phyloP scores from a whole-genome alignment of 2,329 filamentous ascomycete species.

The Fusarium bactridioides region DNA sequence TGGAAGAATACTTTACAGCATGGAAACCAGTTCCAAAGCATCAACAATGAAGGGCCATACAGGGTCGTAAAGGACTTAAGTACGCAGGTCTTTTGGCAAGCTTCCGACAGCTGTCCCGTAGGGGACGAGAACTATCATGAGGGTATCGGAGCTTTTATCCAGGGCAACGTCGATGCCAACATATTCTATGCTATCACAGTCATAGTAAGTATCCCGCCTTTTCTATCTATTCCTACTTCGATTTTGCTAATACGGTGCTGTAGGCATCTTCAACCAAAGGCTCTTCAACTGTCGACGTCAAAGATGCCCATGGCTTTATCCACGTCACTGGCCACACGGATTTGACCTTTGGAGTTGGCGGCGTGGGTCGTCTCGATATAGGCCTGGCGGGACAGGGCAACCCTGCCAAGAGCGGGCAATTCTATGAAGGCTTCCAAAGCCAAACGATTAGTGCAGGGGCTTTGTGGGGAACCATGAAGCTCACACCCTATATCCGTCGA shows the following conservation, averaged over 20 bases:
- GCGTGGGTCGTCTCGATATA: neutral
- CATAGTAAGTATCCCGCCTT: neutral
- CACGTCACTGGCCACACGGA: neutral
- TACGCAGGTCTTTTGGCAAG: neutral
- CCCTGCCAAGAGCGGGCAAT: neutral
- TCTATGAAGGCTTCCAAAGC: too few species aligned
- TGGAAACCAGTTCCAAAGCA: too few species aligned
- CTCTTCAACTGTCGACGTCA: neutral
- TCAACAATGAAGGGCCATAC: too few species aligned
- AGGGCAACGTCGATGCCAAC: neutral
- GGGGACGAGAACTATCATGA: too few species aligned
- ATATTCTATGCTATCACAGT: neutral
- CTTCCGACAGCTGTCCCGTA: too few species aligned
- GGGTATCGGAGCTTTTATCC: neutral
- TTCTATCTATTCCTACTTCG: too few species aligned
- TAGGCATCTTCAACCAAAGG: neutral
- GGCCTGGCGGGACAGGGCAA: neutral
- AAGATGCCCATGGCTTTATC: neutral
- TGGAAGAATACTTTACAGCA: neutral
- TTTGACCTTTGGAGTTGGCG: neutral
- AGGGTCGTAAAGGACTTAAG: neutral
- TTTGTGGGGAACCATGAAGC: neutral
- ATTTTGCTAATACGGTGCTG: neutral
- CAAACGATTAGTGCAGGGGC: rapidly evolving
- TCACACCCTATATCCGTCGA: neutral